phyloP scores from a whole-genome alignment of 768 basidiomycete species.

The Mycena venus region DNA sequence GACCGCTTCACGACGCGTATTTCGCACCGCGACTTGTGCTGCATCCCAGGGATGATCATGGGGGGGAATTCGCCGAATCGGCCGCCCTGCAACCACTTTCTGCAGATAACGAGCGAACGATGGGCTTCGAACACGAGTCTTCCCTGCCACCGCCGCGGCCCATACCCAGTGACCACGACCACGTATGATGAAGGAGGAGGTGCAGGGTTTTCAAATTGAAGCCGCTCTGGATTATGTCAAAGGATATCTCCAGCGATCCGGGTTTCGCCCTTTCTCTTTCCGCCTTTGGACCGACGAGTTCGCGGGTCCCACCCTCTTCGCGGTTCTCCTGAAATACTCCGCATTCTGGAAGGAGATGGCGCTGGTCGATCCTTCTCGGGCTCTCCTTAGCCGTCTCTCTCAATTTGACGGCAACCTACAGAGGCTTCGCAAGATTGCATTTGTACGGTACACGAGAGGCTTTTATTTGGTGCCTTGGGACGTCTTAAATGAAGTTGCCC shows the following conservation, averaged over 20 bases:
- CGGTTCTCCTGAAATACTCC: not conserved
- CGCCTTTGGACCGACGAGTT: not conserved
- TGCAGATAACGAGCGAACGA: too few relatives aligned
- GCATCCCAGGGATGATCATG: too few relatives aligned
- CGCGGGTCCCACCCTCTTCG: not conserved
- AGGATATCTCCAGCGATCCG: not conserved
- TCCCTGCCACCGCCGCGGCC: too few relatives aligned
- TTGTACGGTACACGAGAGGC: not conserved
- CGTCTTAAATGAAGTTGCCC: not conserved
- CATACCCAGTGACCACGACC: too few relatives aligned
- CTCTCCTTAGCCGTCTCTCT: not conserved
- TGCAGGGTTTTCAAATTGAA: conserved; percentile 8
- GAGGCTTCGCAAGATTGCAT: not conserved
- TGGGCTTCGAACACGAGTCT: too few relatives aligned
- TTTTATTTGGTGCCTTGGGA: not conserved
- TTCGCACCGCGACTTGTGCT: too few relatives aligned
- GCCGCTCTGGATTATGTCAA: not conserved
- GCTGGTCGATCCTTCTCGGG: not conserved
- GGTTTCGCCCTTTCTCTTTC: conserved; percentile 9
- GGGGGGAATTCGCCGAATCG: too few relatives aligned
- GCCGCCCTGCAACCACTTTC: too few relatives aligned
- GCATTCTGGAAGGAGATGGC: not conserved
- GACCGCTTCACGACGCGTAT: too few relatives aligned
- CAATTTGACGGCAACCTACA: not conserved
- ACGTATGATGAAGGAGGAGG: too few relatives aligned